Evolutionary conservation across 2,329 filamentous ascomycete species (phyloP), one percentile per base, ranked within the genome.

Genomic region (Pseudopithomyces chartarum): DNA sequence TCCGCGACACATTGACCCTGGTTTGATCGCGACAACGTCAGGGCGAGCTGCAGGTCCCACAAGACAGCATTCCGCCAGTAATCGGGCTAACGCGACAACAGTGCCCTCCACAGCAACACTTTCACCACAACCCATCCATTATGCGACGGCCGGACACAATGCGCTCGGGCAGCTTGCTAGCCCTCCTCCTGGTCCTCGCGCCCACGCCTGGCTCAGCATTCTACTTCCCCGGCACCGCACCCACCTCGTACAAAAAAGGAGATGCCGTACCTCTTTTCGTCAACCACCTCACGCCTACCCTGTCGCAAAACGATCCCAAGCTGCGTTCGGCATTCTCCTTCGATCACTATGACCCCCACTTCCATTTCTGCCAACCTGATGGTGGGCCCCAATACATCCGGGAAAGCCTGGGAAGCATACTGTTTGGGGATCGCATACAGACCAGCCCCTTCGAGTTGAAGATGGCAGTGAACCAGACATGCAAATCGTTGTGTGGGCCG

Each of bases 391-490:
- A 93, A 73, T 85, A 90, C 80, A 87, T 96, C 20, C 88, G 91
- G 39, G 95, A 97, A 79, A 95, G 91, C 62, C 78, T 99, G 61
- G 95, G 95, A 22, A 97, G 94, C 81, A 99, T 99, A 73, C 79
- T 99, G 50, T 99, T 99, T 68, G 95, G 95, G 65, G 95, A 99
- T 79, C 87, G 95, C 55, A 99, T 99, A 79, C 92, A 92, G 80
- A 96, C 92, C n/a, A 98, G 94, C 34, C 91, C 94, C 0, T 97
- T 96, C 71, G 87, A 97, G 71, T 81, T 98, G 58, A 85, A 87
- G 64, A 97, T 99, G 93, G 87, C 80, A 54, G 81, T 87, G 60
- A 95, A 99, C 73, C 90, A 97, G 76, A 88, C 88, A 0, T 99
- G 95, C 81, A 95, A 94, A 75, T 77, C 84, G 15, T 82, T 96